These are phyloP conservation scores for Scenedesmus sp. DNA, from an alignment of 163 green algal genomes.

Conservation along the genomic window DNA sequence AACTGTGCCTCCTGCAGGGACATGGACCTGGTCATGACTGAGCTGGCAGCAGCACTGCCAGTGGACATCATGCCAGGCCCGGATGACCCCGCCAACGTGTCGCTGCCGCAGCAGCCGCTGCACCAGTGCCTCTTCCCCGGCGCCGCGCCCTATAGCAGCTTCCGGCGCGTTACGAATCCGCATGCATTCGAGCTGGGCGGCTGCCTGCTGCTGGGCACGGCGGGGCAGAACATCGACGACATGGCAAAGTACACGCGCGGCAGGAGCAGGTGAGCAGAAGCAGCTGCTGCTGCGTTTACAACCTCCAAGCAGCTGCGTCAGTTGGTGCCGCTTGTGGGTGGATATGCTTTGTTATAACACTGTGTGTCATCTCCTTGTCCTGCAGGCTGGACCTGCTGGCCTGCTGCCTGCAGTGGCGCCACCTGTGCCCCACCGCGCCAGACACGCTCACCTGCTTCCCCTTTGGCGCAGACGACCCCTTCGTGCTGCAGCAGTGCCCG, in stretches of 20 bases:
- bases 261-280: slow-evolving; percentile 55
- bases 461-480: slow-evolving; percentile 93
- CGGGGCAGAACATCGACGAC: slow-evolving; percentile 96
- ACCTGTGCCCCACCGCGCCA: slow-evolving; percentile 94
- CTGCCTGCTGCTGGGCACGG: slow-evolving; percentile 90
- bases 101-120: slow-evolving; percentile 95
- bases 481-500: slow-evolving; percentile 85
- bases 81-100: slow-evolving; percentile 91
- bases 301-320: neutral
- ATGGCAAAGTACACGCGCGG: slow-evolving; percentile 76
- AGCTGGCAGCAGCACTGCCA: slow-evolving; percentile 82
- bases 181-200: slow-evolving; percentile 89
- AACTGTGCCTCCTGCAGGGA: slow-evolving; percentile 63
- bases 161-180: slow-evolving; percentile 89
- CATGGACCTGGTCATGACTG: slow-evolving; percentile 79
- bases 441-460: slow-evolving; percentile 97
- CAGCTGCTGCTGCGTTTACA: neutral
- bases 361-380: neutral
- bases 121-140: slow-evolving; percentile 74
- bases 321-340: neutral
- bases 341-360: neutral
- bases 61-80: slow-evolving; percentile 97
- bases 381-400: slow-evolving; percentile 80
- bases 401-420: slow-evolving; percentile 84
- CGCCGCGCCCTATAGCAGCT: slow-evolving; percentile 62